Conservation (phyloP, 345 rosid genomes). For the Brassica rapa region DNA sequence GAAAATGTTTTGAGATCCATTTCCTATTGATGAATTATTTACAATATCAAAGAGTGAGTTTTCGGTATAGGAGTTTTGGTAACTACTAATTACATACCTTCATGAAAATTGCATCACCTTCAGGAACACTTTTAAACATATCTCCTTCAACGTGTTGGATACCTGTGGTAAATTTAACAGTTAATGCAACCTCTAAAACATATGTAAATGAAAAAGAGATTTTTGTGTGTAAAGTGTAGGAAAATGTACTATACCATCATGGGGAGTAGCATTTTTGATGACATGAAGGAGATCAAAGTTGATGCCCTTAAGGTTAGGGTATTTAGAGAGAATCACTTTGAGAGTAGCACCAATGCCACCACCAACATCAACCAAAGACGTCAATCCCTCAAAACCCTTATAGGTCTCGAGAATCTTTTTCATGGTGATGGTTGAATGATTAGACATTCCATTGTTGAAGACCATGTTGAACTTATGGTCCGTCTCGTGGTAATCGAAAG, state of each 20-base stretch:
- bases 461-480: conserved; percentile 74
- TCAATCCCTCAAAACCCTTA: conserved; percentile 65
- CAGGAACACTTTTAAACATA: conserved; percentile 79
- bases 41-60: background rate
- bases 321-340: background rate
- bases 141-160: conserved; percentile 71
- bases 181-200: no score
- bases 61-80: background rate
- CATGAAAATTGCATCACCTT: conserved; percentile 91
- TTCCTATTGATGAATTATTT: background rate
- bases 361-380: conserved; percentile 55
- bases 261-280: no score
- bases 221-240: no score
- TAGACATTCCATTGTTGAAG: conserved; percentile 54
- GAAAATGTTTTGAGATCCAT: background rate
- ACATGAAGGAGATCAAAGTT: no score
- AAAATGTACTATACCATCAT: no score
- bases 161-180: no score
- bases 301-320: no score
- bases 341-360: background rate
- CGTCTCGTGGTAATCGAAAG: conserved; percentile 75
- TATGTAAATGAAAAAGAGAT: no score
- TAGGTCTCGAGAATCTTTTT: conserved; percentile 56
- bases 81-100: conserved; percentile 51
- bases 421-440: background rate